Base-by-base conservation (phyloP, 768 basidiomycete species). In the Collybia sp. region DNA sequence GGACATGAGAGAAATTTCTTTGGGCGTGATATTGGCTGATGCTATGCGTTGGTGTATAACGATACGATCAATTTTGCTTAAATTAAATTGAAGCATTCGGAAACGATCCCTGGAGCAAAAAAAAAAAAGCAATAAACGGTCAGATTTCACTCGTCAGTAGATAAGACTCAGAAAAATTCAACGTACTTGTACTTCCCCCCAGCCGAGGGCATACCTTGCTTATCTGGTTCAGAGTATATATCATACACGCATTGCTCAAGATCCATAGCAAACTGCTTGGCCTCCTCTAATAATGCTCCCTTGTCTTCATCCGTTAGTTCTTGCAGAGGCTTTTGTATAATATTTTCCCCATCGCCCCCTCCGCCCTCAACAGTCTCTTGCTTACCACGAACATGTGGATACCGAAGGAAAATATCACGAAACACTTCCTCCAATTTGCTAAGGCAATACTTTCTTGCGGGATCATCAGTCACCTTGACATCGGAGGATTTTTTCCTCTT, bases 51-150 rank as follows among this genome's bases (percentile, higher is more conserved):
- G 80, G 63, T 93, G 89, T 53, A 95, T 79, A 49, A 75, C 72
- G 47, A 82, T 77, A 58, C 90, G 86, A 57, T 93, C 91, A 58
- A 72, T 68, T 67, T 93, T 83, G 70, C 76, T 86, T 58, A 95
- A 68, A 67, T 95, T 95, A 69, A 91, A 95, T 48, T 80, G 81
- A 42, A 93, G 75, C 76, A 85, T 93, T 48, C 92, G 82, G 70
- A 93, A 94, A 57, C 90, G 89, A 66, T 91, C 87, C 72, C 90
- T 93, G 49, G 30, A 40, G 25, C 45, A 48, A 16, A 33, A 39
- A 55, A 12, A 41, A 47, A 38, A 49, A n/a, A n/a, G n/a, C n/a
- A n/a, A 16, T 45, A 16, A 57, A 51, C 34, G 58, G 47, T 48
- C 17, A 43, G 1, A 32, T 32, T 42, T 19, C 36, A 30, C 33